These are phyloP conservation scores for Lagenaria siceraria DNA, from an alignment of 306 rosid species.

Conservation along the genomic window DNA sequence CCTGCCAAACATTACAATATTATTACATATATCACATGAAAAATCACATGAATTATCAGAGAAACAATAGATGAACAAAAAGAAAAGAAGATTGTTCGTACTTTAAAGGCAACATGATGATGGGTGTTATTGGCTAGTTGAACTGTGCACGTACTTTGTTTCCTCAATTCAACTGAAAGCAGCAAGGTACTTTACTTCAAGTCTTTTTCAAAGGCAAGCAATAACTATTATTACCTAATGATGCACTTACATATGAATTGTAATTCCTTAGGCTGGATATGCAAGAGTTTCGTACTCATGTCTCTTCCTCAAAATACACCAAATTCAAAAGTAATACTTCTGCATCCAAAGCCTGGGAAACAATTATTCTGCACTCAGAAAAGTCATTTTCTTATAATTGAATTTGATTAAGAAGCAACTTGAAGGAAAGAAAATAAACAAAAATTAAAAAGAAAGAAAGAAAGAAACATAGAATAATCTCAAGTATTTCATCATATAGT, in stretches of 20 bases:
- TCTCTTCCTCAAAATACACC: slow-evolving; percentile 12
- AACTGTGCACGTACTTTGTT: slow-evolving; percentile 74
- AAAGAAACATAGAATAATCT: background rate
- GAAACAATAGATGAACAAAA: background rate
- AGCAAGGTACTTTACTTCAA: background rate
- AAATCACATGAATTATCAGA: background rate
- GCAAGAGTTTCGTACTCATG: slow-evolving; percentile 56
- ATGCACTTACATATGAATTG: slow-evolving; percentile 52
- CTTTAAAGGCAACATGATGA: slow-evolving; percentile 75
- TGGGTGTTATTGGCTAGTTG: slow-evolving; percentile 45
- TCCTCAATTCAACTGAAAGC: slow-evolving; percentile 62
- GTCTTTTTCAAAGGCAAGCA: background rate
- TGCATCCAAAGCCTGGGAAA: slow-evolving; percentile 12
- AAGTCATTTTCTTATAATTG: background rate
- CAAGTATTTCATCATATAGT: background rate
- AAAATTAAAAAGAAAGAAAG: background rate
- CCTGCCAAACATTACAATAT: slow-evolving; percentile 28
- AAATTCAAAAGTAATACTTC: slow-evolving; percentile 11
- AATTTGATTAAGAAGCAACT: slow-evolving; percentile 5
- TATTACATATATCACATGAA: background rate
- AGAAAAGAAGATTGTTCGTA: slow-evolving; percentile 12
- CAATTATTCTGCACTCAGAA: slow-evolving; percentile 8
- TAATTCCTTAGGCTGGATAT: slow-evolving; percentile 75
- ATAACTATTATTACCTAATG: background rate
- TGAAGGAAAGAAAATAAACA: background rate